Evolutionary conservation across 345 rosid species (phyloP).

Genomic region (Pseudoturritis turrita): DNA sequence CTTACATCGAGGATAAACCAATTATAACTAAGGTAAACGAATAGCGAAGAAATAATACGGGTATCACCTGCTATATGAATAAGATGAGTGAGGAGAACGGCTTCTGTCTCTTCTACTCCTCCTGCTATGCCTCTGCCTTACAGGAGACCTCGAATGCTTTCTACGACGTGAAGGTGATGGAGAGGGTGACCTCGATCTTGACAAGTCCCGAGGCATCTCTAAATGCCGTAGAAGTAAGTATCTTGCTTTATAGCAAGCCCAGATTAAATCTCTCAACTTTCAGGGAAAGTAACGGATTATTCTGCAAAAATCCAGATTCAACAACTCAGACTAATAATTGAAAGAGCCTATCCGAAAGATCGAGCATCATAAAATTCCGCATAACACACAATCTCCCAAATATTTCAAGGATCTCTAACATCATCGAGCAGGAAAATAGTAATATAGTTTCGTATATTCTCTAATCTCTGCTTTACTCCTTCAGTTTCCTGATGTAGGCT

Average conservation of each 20-base stretch:
- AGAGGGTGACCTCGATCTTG: conserved; percentile 59
- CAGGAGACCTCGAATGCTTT: conserved; percentile 68
- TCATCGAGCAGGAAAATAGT: background rate
- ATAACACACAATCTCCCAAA: background rate
- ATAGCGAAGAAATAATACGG: background rate
- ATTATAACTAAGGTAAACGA: conserved; percentile 14
- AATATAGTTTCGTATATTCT: background rate
- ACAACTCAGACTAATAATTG: background rate
- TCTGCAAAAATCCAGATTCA: conserved; percentile 18
- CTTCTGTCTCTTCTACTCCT: conserved; percentile 79
- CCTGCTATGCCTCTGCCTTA: conserved; percentile 62
- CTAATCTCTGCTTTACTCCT: background rate
- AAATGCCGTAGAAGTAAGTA: background rate
- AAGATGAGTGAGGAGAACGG: conserved; percentile 70
- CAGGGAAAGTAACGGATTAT: background rate
- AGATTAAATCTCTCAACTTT: background rate
- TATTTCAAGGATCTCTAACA: background rate
- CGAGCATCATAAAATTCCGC: background rate
- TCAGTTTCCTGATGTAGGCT: background rate
- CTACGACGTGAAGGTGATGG: conserved; percentile 75
- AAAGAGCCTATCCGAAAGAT: background rate
- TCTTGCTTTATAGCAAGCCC: background rate
- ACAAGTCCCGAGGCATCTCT: conserved; percentile 80
- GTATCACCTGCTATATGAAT: conserved; percentile 90
- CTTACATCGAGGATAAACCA: background rate